These are phyloP conservation scores for Botryotinia globosa DNA, from an alignment of 2,329 filamentous ascomycete genomes.

Conservation along the genomic window DNA sequence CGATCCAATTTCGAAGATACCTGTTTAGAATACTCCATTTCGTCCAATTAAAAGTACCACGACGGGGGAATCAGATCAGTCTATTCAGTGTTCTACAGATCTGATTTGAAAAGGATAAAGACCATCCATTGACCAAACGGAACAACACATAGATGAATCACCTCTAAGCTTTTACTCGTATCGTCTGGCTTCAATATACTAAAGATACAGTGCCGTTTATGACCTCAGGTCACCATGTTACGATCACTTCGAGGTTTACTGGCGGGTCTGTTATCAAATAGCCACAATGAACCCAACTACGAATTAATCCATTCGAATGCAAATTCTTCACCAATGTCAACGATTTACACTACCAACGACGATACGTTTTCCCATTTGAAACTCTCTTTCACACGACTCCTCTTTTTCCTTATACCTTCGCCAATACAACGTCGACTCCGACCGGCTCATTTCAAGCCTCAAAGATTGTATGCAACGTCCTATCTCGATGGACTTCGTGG, in stretches of 20 bases:
- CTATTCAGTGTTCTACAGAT: background rate
- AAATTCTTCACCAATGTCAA: background rate
- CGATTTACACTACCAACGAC: background rate
- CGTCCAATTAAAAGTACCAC: background rate
- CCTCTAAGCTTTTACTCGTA: too few relatives aligned
- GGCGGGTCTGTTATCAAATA: conserved; percentile 3
- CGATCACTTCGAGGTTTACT: conserved; percentile 15
- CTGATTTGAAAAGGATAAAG: background rate
- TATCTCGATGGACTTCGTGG: conserved; percentile 51
- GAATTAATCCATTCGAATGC: conserved; percentile 10
- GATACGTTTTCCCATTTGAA: conserved; percentile 9
- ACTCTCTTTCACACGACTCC: conserved; percentile 5
- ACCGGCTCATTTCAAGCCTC: conserved; percentile 30
- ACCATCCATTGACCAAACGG: background rate
- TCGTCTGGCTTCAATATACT: background rate
- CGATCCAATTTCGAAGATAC: background rate
- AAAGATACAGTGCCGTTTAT: background rate
- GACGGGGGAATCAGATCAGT: background rate
- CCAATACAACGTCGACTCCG: conserved; percentile 38
- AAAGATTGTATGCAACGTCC: conserved; percentile 39
- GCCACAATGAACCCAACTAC: conserved; percentile 13
- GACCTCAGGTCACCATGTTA: conserved; percentile 15
- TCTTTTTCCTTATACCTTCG: conserved; percentile 32
- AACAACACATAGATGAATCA: background rate
- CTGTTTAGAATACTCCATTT: background rate